Evolutionary conservation across 2,329 filamentous ascomycete species (phyloP).

Genomic region (Fusarium chlamydosporum): DNA sequence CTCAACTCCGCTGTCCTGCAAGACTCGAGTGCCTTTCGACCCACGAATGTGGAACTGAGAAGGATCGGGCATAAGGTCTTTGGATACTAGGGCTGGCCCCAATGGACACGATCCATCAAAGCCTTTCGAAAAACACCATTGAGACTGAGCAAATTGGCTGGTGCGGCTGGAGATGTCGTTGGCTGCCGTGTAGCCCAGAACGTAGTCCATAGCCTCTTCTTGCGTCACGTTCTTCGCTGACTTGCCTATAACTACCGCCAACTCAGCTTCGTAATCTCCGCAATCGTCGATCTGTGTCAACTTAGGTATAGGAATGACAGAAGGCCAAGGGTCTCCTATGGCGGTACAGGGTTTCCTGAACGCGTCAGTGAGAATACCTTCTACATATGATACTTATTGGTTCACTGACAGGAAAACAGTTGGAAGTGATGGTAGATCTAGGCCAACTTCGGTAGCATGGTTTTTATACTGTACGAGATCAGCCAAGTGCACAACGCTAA

Average conservation of each 20-base stretch:
- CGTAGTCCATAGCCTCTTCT: constrained; percentile 68
- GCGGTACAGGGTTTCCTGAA: constrained; percentile 65
- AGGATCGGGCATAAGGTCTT: constrained; percentile 59
- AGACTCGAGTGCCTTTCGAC: constrained; percentile 64
- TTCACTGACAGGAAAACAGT: constrained; percentile 64
- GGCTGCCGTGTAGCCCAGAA: constrained; percentile 73
- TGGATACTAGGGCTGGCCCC: constrained; percentile 63
- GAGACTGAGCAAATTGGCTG: constrained; percentile 41
- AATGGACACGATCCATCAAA: constrained; percentile 70
- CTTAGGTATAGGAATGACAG: constrained; percentile 66
- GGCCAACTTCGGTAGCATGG: constrained; percentile 63
- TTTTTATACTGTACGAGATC: constrained; percentile 51
- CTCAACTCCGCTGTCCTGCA: constrained; percentile 61
- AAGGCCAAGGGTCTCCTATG: constrained; percentile 67
- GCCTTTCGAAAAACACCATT: constrained; percentile 66
- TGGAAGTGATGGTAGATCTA: constrained; percentile 67
- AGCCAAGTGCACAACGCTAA: neutral
- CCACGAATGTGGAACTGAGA: constrained; percentile 59
- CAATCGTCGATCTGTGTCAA: constrained; percentile 62
- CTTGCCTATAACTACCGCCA: constrained; percentile 68
- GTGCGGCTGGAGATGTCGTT: constrained; percentile 69
- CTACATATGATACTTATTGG: neutral
- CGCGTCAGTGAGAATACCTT: neutral
- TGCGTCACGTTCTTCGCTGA: constrained; percentile 67
- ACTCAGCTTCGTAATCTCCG: constrained; percentile 71